Percentiles rank a stretch among this genome's conserved stretches.
Conservation (phyloP, 345 rosid genomes). For the Durio zibethinus region DNA sequence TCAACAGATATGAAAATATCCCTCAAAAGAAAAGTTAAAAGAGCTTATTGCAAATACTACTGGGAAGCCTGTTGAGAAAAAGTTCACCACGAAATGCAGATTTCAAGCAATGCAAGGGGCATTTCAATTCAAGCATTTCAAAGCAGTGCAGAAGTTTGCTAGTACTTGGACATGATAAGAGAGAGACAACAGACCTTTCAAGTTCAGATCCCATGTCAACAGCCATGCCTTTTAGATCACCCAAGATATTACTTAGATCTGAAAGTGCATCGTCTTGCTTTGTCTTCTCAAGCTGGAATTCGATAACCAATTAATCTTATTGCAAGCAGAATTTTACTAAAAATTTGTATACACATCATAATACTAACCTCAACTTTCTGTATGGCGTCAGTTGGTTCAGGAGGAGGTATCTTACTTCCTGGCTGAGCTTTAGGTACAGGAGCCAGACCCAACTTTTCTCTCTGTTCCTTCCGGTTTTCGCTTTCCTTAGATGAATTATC, state of each 20-base stretch:
- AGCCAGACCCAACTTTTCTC: constrained; percentile 65
- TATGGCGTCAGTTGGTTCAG: constrained; percentile 52
- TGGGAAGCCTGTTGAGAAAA: neutral
- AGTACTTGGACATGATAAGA: neutral
- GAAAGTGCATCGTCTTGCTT: constrained; percentile 88
- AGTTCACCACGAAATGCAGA: neutral
- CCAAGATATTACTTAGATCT: constrained; percentile 73
- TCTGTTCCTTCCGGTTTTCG: constrained; percentile 47
- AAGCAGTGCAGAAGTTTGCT: neutral
- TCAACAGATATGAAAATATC: too few species aligned
- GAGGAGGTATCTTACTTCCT: constrained; percentile 32
- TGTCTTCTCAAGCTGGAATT: constrained; percentile 65
- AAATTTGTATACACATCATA: neutral
- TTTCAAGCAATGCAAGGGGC: neutral
- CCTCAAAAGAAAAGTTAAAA: too few species aligned
- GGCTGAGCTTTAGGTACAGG: constrained; percentile 43
- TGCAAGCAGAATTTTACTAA: neutral
- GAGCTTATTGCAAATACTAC: neutral
- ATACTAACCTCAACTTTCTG: constrained; percentile 84
- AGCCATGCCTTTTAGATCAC: constrained; percentile 93
- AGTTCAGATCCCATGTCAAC: constrained; percentile 88
- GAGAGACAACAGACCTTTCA: constrained; percentile 47
- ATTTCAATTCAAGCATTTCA: neutral
- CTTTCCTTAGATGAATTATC: constrained; percentile 50
- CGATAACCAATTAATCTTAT: neutral